Evolutionary conservation across 345 rosid species (phyloP), one percentile per base, ranked within the genome.

Genomic region (Aquilaria yunnanensis): DNA sequence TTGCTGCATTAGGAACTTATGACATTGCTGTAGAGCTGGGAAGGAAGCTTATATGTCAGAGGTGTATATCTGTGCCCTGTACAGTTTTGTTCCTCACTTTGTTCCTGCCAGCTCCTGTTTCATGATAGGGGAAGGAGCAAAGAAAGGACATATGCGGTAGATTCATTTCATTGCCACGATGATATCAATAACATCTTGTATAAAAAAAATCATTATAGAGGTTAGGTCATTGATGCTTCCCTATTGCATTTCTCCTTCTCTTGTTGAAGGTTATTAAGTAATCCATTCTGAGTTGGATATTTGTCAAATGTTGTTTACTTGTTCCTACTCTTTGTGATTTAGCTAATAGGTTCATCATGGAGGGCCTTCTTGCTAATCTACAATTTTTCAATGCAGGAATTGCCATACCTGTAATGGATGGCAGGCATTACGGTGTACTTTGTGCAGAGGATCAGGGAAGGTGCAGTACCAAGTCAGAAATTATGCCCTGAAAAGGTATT

Each of bases 381-480:
- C 43, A 37, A 37, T 63, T 60, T 45, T 50, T 53, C 48, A 53
- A 54, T 79, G 76, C 72, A 92, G 98, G 84, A 77, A 89, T 67
- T 89, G 95, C 73, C 74, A 68, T 31, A 82, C 92, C 54, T 92
- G 98, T 75, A 86, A 71, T 61, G 96, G 96, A 46, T 92, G 98
- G 96, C 95, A 82, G 65, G 96, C 96, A 41, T 75, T 89, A 74
- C 77, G 88, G 45, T 92, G 98, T 72, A 80, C 86, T 48, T 87
- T 83, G 96, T 92, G 98, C 78, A 80, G 78, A 84, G 96, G 98
- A 72, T 82, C 88, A 12, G 98, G 98, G 75, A 78, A 71, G 74
- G 96, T 89, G 74, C 84, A 76, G 12, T 92, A 81, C 72, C 96
- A 89, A 80, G 93, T 92, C 59, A 92, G 87, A 80, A 80, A 72